A percentile compares a stretch with the other conserved stretches of the same genome.
These are phyloP conservation scores for Marasmius oreades DNA, from an alignment of 1,284 basidiomycete species.

Conservation along the genomic window DNA sequence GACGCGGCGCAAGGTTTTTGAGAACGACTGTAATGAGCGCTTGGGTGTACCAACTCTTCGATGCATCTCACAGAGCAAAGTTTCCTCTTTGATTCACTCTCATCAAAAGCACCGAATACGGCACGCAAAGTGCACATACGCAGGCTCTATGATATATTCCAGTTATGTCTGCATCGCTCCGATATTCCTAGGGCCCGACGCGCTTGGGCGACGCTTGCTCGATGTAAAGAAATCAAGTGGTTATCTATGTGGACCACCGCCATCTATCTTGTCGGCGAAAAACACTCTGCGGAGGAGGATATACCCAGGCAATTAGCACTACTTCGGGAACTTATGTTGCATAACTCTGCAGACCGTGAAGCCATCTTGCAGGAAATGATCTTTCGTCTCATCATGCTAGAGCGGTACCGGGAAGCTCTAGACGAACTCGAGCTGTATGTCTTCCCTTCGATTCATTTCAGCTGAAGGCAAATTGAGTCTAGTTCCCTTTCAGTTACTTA, in stretches of 20 bases:
- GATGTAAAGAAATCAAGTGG: slow-evolving; percentile 83
- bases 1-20: too few relatives aligned
- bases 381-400: slow-evolving; percentile 58
- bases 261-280: slow-evolving; percentile 48
- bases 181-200: slow-evolving; percentile 65
- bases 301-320: slow-evolving; percentile 50
- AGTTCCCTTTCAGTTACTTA: slow-evolving; percentile 58
- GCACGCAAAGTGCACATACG: slow-evolving; percentile 68
- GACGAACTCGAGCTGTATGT: slow-evolving; percentile 83
- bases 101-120: slow-evolving; percentile 41
- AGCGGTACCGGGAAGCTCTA: slow-evolving; percentile 63
- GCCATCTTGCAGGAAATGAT: slow-evolving; percentile 62
- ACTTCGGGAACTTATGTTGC: slow-evolving; percentile 66
- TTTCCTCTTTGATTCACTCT: slow-evolving; percentile 57
- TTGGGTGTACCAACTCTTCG: too few relatives aligned
- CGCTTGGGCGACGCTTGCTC: slow-evolving; percentile 79
- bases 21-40: too few relatives aligned
- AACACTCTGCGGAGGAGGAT: slow-evolving; percentile 26
- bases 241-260: slow-evolving; percentile 72
- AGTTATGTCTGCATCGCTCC: slow-evolving; percentile 67
- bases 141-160: slow-evolving; percentile 70
- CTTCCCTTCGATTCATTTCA: background rate
- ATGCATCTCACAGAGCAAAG: slow-evolving; percentile 21
- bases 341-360: slow-evolving; percentile 35
- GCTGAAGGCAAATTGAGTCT: background rate